Evolutionary conservation across 345 rosid species (phyloP).

Genomic region (Citrus maxima): DNA sequence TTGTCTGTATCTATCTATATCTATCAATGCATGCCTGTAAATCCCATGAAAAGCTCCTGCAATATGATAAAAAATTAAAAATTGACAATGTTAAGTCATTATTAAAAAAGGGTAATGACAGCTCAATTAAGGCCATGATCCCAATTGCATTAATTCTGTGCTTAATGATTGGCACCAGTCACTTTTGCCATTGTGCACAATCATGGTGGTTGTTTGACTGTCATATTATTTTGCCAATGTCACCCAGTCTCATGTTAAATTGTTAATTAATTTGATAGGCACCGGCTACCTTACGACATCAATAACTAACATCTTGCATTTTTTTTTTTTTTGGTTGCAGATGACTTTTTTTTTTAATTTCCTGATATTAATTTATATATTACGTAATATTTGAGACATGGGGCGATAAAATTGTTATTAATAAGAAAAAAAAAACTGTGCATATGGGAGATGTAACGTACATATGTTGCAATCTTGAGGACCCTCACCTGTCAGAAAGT

Average conservation of each 20-base stretch:
- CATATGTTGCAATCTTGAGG: too few relatives aligned
- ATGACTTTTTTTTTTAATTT: too few relatives aligned
- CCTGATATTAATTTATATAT: too few relatives aligned
- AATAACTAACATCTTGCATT: too few relatives aligned
- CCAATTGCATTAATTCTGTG: conserved; percentile 10
- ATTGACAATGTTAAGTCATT: conserved; percentile 14
- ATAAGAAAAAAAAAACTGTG: too few relatives aligned
- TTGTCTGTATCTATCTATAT: not conserved
- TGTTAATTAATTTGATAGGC: too few relatives aligned
- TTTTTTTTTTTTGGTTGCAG: too few relatives aligned
- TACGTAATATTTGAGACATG: not conserved
- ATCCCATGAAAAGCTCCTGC: not conserved
- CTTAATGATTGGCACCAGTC: not conserved
- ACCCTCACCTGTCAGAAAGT: too few relatives aligned
- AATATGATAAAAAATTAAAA: not conserved
- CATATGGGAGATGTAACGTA: too few relatives aligned
- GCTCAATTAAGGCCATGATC: conserved; percentile 22
- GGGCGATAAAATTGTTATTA: not conserved
- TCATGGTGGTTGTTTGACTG: conserved; percentile 24
- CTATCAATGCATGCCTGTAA: conserved; percentile 16
- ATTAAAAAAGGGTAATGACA: conserved; percentile 17
- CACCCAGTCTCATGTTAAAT: too few relatives aligned
- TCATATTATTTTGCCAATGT: not conserved
- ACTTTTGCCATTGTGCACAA: conserved; percentile 3
- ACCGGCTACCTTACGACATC: too few relatives aligned